Evolutionary conservation across 768 basidiomycete genomes (phyloP).

Genomic region (Xerocomellus amylosporus): DNA sequence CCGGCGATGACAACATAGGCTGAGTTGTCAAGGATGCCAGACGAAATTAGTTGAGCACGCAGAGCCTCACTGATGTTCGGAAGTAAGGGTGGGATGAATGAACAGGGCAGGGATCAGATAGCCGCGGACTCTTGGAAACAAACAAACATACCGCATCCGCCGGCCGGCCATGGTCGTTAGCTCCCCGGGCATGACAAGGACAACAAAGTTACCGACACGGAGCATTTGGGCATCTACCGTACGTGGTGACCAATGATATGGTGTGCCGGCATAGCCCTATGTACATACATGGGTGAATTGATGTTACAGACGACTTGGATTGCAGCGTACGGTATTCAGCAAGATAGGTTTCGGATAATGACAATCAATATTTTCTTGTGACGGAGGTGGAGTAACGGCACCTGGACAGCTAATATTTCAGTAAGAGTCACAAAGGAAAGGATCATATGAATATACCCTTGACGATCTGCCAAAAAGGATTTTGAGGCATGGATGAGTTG

Average conservation of each 20-base stretch:
- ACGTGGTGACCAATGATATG: conserved; percentile 73
- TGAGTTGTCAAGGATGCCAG: conserved; percentile 59
- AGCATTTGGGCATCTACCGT: conserved; percentile 77
- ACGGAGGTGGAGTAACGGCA: conserved; percentile 61
- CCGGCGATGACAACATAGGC: conserved; percentile 78
- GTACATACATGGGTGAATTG: conserved; percentile 18
- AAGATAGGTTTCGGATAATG: conserved; percentile 78
- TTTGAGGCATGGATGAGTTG: conserved; percentile 60
- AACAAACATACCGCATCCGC: conserved; percentile 57
- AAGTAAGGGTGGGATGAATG: background rate
- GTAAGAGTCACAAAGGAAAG: background rate
- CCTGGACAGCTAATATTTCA: background rate
- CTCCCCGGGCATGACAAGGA: conserved; percentile 75
- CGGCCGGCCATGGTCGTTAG: conserved; percentile 82
- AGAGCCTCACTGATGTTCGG: conserved; percentile 54
- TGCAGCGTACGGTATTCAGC: conserved; percentile 50
- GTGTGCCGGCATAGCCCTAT: conserved; percentile 60
- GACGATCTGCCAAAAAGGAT: conserved; percentile 79
- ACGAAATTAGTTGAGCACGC: conserved; percentile 59
- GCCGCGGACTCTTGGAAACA: background rate
- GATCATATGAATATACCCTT: conserved; percentile 43
- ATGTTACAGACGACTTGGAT: background rate
- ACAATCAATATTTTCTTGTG: conserved; percentile 60
- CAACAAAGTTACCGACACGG: conserved; percentile 72
- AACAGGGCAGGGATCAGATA: conserved; percentile 4